Evolutionary conservation across 106 monocot species (phyloP).

Genomic region (Dendrobium nobile): DNA sequence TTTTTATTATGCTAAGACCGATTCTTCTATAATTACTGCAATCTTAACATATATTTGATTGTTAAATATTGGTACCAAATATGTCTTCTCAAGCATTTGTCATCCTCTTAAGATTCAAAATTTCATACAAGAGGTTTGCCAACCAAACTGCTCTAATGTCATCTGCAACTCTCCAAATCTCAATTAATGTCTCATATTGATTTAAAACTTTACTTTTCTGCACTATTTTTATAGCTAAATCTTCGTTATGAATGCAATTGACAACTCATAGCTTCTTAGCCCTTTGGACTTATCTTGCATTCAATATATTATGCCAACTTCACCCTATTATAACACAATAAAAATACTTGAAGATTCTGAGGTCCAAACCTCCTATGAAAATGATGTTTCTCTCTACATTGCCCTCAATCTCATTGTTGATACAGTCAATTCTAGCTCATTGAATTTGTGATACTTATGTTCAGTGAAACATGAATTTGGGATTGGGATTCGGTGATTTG

Average conservation of each 20-base stretch:
- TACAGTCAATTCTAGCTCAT: too few species aligned
- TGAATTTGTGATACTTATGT: too few species aligned
- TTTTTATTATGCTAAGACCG: neutral
- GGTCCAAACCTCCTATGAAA: too few species aligned
- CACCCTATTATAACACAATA: too few species aligned
- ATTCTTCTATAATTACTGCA: neutral
- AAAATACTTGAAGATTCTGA: too few species aligned
- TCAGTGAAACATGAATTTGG: too few species aligned
- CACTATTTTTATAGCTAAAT: neutral
- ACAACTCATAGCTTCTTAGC: too few species aligned
- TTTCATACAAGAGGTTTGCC: neutral
- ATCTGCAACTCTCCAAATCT: neutral
- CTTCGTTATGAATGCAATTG: conserved; percentile 4
- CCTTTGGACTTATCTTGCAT: too few species aligned
- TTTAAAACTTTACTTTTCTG: neutral
- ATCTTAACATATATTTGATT: neutral
- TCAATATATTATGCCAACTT: too few species aligned
- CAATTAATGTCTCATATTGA: neutral
- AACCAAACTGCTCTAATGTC: neutral
- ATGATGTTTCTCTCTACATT: too few species aligned
- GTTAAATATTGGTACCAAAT: neutral
- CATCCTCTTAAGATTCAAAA: neutral
- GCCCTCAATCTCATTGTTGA: too few species aligned
- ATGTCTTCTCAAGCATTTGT: neutral
- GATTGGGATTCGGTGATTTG: too few species aligned